Base-by-base conservation (phyloP, 2,329 filamentous ascomycete genomes). In the Fusarium virguliforme region DNA sequence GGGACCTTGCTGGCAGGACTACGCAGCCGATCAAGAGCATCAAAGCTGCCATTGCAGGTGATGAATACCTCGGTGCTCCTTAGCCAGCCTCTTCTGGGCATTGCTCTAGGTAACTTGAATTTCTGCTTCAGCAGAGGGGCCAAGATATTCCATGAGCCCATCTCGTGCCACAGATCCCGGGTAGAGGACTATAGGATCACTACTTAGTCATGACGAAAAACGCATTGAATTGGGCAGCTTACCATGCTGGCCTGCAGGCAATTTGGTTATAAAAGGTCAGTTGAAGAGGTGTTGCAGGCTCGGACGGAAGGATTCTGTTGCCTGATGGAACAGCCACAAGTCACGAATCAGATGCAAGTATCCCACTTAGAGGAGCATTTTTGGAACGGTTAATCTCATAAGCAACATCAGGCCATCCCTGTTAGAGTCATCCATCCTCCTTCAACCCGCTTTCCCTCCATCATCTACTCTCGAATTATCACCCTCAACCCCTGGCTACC, bases 401-500 rank as follows among this genome's bases (percentile, higher is more conserved):
- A 41, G 8, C 38, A 40, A 40, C n/a, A 41, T 41, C 8, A 41
- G 9, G 38, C 2, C n/a, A 41, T 41, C 10, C n/a, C n/a, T 41
- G 8, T 41, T 41, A 10, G 18, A 24, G 22, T 24, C 22, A 24
- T 24, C 22, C 22, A 24, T 24, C 22, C 22, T 24, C 22, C 22
- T 24, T 24, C 22, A 3, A 24, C 22, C 22, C 22, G 22, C 22
- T 24, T 24, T 24, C 22, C 22, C 22, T 12, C 32, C 9, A 8
- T 10, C 38, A 22, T 30, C 28, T 64, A 53, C 38, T 58, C 41
- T 13, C 64, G 41, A 48, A 71, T 59, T 6, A 65, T 68, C 1
- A 70, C 41, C 24, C 69, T 67, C 1, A 71, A 9, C 1, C 62
- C 67, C 8, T 64, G 22, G 30, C 70, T 73, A 2, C 62, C 70